Evolutionary conservation across 2,329 filamentous ascomycete species (phyloP), one percentile per base, ranked within the genome.

Genomic region (Talaromyces sp.): DNA sequence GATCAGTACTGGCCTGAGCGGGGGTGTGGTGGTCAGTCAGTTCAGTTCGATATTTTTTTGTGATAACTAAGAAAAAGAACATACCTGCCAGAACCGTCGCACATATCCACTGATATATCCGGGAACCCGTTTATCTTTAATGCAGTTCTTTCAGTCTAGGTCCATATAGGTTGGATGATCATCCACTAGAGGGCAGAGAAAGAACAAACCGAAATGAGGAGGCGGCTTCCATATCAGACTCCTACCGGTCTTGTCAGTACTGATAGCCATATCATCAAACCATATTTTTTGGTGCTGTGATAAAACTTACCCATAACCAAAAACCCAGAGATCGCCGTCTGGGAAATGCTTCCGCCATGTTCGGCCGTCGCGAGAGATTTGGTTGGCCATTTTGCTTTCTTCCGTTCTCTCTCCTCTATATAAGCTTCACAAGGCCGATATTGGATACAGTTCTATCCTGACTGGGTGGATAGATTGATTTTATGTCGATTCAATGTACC

Each of bases 211-310:
- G 72, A 89, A 97, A 71, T 96, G 89, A 64, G 94, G 94, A 61
- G 94, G 94, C 58, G 94, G 93, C 74, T 97, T 99, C 92, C 92
- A 99, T 67, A 99, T 97, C 71, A 99, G 77, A 73, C 91, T 96
- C 77, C 93, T 94, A n/a, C n/a, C n/a, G n/a, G 53, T 48, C 55
- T 17, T 22, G 25, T 15, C 17, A 11, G 37, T 39, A 52, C 13
- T 22, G 5, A 5, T 25, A 9, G 2, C 19, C 35, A 51, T 15
- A n/a, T 17, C 39, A 41, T 17, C 7, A 41, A 37, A 17, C 1
- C 17, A n/a, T 52, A 36, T 31, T 31, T 15, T n/a, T 11, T 40
- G 28, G 5, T 19, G 25, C n/a, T 11, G 19, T 13, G 21, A 43
- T 15, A 21, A n/a, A n/a, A 58, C 81, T 64, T 79, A 96, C 93